These are phyloP conservation scores for Saccharomyces pastorianus DNA, from an alignment of 1,139 yeast genomes.

Conservation along the genomic window DNA sequence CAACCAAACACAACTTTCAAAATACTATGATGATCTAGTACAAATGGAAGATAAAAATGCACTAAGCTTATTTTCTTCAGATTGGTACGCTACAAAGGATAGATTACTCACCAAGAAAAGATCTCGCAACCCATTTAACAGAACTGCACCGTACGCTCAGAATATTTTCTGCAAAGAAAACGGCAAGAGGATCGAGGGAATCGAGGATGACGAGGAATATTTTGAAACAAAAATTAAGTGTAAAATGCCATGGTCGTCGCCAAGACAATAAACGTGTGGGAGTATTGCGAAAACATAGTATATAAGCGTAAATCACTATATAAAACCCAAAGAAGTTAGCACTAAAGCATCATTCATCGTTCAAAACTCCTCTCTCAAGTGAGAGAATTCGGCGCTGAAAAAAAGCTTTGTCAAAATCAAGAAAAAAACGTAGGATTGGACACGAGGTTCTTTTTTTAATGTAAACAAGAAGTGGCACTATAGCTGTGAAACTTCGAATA, in stretches of 20 bases:
- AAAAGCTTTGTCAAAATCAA: not conserved
- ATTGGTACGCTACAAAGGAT: slow-evolving; percentile 52
- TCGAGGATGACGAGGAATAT: slow-evolving; percentile 15
- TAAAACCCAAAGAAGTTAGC: not conserved
- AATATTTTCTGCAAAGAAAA: slow-evolving; percentile 25
- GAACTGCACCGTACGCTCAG: slow-evolving; percentile 37
- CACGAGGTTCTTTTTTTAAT: not conserved
- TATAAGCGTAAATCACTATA: not conserved
- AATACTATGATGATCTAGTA: slow-evolving; percentile 37
- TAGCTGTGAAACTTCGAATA: not conserved
- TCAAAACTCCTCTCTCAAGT: not conserved
- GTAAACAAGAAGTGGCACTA: not conserved
- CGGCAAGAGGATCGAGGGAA: slow-evolving; percentile 5
- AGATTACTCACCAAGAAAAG: slow-evolving; percentile 20
- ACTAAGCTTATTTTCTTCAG: slow-evolving; percentile 44
- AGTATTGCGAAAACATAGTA: not conserved
- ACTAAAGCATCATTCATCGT: not conserved
- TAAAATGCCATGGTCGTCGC: slow-evolving; percentile 28
- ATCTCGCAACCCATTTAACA: slow-evolving; percentile 53
- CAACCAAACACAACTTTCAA: slow-evolving; percentile 17
- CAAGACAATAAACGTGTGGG: not conserved
- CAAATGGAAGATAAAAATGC: slow-evolving; percentile 50
- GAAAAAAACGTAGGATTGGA: not conserved
- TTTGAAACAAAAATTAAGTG: slow-evolving; percentile 16
- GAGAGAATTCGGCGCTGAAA: not conserved